Percentiles rank a stretch among this genome's conserved stretches.
These are phyloP conservation scores for Botrytis fabae DNA, from an alignment of 2,329 filamentous ascomycete genomes.

Conservation along the genomic window DNA sequence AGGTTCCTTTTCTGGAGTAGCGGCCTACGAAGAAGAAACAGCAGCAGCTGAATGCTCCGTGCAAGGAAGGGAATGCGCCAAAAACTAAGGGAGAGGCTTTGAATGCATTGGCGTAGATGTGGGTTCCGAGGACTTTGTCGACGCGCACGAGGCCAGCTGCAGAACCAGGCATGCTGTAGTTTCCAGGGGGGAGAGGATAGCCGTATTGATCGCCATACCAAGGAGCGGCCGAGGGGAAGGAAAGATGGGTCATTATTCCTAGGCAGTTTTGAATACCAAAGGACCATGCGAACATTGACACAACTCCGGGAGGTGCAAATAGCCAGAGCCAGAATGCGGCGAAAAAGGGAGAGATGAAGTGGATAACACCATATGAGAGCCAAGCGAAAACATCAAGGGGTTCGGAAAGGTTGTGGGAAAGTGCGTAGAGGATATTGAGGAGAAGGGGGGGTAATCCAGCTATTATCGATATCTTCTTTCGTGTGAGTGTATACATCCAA, in stretches of 20 bases:
- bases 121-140: slow-evolving; percentile 81
- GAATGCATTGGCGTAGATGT: slow-evolving; percentile 90
- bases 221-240: slow-evolving; percentile 88
- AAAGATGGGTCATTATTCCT: slow-evolving; percentile 81
- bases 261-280: slow-evolving; percentile 92
- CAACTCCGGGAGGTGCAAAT: slow-evolving; percentile 80
- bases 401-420: slow-evolving; percentile 62
- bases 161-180: slow-evolving; percentile 86
- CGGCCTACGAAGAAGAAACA: slow-evolving; percentile 72
- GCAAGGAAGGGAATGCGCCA: slow-evolving; percentile 87
- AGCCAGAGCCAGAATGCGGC: slow-evolving; percentile 79
- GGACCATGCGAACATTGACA: slow-evolving; percentile 78
- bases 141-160: slow-evolving; percentile 86
- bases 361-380: slow-evolving; percentile 90
- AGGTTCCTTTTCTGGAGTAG: slow-evolving; percentile 59
- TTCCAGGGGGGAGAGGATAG: slow-evolving; percentile 69
- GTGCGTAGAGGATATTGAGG: slow-evolving; percentile 80
- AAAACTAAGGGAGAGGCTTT: slow-evolving; percentile 88
- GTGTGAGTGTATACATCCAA: slow-evolving; percentile 37
- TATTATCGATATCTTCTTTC: slow-evolving; percentile 34
- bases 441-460: slow-evolving; percentile 34
- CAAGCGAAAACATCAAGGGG: slow-evolving; percentile 49
- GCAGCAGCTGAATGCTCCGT: slow-evolving; percentile 92
- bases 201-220: slow-evolving; percentile 96
- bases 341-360: slow-evolving; percentile 82